A percentile compares a stretch with the other conserved stretches of the same genome.
Conservation (phyloP, 73 alveolate species). For the Halteria grandinella region DNA sequence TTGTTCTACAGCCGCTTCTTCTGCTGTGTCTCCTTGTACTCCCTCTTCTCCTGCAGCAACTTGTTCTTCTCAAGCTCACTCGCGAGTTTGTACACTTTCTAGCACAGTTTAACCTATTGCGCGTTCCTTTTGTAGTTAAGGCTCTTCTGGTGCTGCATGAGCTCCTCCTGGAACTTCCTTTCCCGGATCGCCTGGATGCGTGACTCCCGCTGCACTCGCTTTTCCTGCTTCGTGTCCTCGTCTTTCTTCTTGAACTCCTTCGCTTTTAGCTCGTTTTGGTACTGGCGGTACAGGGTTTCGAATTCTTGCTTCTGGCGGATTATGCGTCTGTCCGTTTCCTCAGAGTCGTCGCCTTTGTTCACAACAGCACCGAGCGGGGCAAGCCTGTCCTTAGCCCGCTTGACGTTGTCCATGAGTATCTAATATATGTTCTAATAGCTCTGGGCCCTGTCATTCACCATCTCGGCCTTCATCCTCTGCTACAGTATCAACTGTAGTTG, state of each 20-base stretch:
- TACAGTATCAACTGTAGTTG: slow-evolving; percentile 15
- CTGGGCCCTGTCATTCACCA: slow-evolving; percentile 31
- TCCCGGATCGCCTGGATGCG: slow-evolving; percentile 13
- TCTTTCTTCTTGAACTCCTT: not conserved
- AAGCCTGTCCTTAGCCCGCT: slow-evolving; percentile 27
- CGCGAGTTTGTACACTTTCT: slow-evolving; percentile 47
- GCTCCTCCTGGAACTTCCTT: slow-evolving; percentile 31
- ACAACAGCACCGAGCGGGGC: slow-evolving; percentile 23
- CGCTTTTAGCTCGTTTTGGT: not conserved
- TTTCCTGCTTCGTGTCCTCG: slow-evolving; percentile 2
- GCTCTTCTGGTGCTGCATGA: slow-evolving; percentile 26
- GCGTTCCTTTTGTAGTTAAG: slow-evolving; percentile 49
- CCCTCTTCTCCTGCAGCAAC: slow-evolving; percentile 57
- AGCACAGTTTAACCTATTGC: slow-evolving; percentile 51
- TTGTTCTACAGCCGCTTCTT: slow-evolving; percentile 26
- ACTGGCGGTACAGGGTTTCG: slow-evolving; percentile 7
- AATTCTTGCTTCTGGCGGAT: slow-evolving; percentile 27
- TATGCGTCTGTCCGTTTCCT: slow-evolving; percentile 51
- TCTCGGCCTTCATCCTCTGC: slow-evolving; percentile 30
- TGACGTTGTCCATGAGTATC: slow-evolving; percentile 39
- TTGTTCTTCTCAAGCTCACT: slow-evolving; percentile 51
- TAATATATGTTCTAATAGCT: slow-evolving; percentile 25
- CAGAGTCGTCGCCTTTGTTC: slow-evolving; percentile 12
- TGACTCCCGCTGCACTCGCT: slow-evolving; percentile 18
- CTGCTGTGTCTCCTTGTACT: slow-evolving; percentile 2